Evolutionary conservation across 108 stramenopile genomes (phyloP), one percentile per base, ranked within the genome.

Genomic region (Parietichytrium sp.): DNA sequence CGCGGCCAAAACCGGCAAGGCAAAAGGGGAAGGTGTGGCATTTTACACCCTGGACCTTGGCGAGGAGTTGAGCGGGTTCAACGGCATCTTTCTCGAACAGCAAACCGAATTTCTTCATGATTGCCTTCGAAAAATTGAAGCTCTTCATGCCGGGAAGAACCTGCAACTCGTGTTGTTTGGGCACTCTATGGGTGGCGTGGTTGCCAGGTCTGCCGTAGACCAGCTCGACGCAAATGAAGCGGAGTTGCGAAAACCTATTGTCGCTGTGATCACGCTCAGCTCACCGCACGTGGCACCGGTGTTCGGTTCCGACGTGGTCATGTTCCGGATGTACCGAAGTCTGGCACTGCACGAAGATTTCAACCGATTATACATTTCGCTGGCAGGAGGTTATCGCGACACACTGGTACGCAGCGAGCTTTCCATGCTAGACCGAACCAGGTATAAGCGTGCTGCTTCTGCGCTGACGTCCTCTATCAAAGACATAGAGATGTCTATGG

Each of bases 161-260:
- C 61, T 42, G 6, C 23, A 72, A 20, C 23, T 45, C 15, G 38
- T 72, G 0, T 42, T 72, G 38, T 72, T 72, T 72, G 61, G 16
- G 6, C 61, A 72, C 42, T 72, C 61, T 42, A 72, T 72, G 61
- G 61, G 61, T 6, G 61, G 61, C 16, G 61, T 72, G 15, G 61
- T 72, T 8, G 29, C 61, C n/a, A n/a, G n/a, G n/a, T n/a, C n/a
- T n/a, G n/a, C n/a, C n/a, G n/a, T n/a, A n/a, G n/a, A n/a, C n/a
- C n/a, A n/a, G n/a, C n/a, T n/a, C n/a, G n/a, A n/a, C n/a, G n/a
- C n/a, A n/a, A n/a, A n/a, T n/a, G n/a, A n/a, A n/a, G n/a, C n/a
- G n/a, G n/a, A n/a, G n/a, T n/a, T n/a, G n/a, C n/a, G n/a, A n/a
- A n/a, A n/a, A n/a, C n/a, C n/a, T n/a, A n/a, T n/a, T n/a, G n/a